A percentile compares a stretch with the other conserved stretches of the same genome.
These are phyloP conservation scores for Pyracantha coccinea DNA, from an alignment of 331 rosid genomes.

Conservation along the genomic window DNA sequence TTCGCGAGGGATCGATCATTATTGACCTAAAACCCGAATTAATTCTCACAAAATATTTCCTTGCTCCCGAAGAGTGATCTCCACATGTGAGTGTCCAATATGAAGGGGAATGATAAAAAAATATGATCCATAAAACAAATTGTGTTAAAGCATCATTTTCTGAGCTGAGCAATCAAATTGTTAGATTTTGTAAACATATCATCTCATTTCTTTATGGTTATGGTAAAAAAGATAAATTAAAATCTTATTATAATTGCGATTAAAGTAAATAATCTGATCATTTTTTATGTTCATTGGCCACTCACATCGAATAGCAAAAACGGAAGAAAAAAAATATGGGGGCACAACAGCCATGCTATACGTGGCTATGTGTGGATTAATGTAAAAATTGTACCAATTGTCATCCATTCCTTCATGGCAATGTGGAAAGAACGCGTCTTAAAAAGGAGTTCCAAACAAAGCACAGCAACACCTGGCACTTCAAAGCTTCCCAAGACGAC, in stretches of 20 bases:
- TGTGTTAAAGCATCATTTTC: too few species aligned
- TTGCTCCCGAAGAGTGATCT: too few species aligned
- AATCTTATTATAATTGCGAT: not conserved
- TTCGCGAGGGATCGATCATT: not conserved
- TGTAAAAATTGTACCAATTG: not conserved
- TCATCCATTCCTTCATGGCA: not conserved
- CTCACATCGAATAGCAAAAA: not conserved
- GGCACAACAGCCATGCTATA: not conserved
- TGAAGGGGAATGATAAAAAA: too few species aligned
- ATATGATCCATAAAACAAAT: too few species aligned
- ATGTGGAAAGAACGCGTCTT: not conserved
- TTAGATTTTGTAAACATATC: not conserved
- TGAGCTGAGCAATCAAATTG: not conserved
- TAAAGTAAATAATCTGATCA: not conserved
- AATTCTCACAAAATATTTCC: not conserved
- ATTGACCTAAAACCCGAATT: not conserved
- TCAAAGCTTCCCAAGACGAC: not conserved
- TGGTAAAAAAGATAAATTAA: too few species aligned
- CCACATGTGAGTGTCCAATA: too few species aligned
- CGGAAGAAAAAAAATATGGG: not conserved
- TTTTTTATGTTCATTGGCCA: not conserved
- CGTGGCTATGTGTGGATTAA: not conserved
- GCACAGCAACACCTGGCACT: not conserved
- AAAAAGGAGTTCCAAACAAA: not conserved
- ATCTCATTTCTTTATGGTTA: not conserved